Evolutionary conservation across 305 asterid genomes (phyloP).

Genomic region (Rubia peregrina): DNA sequence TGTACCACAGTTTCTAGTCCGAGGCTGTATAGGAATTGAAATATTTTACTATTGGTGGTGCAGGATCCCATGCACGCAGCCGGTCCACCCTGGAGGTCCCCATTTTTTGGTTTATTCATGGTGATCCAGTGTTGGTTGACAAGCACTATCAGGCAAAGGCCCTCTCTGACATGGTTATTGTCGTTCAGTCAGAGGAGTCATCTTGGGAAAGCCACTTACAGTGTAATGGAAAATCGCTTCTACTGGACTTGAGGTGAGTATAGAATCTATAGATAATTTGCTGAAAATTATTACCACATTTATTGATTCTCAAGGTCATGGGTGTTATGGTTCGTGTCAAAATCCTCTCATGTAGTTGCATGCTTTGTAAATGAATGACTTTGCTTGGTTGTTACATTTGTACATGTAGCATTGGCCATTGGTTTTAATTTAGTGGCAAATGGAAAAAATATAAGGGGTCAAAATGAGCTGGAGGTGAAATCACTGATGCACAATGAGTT

Average conservation of each 20-base stretch:
- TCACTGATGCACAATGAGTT: neutral
- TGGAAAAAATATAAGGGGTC: neutral
- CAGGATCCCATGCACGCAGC: conserved; percentile 91
- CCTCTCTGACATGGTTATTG: conserved; percentile 94
- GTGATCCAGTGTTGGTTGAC: conserved; percentile 86
- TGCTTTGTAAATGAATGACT: neutral
- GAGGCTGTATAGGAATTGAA: neutral
- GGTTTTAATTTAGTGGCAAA: neutral
- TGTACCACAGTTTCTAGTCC: neutral
- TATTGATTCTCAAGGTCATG: neutral
- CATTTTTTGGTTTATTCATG: conserved; percentile 88
- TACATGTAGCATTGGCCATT: neutral
- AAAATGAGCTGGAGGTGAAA: neutral
- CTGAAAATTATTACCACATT: neutral
- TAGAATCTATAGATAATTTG: neutral
- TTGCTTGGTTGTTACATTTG: neutral
- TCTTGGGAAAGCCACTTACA: conserved; percentile 99
- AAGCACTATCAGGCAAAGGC: conserved; percentile 95
- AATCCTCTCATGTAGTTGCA: neutral
- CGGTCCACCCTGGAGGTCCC: conserved; percentile 94
- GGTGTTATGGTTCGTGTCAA: neutral
- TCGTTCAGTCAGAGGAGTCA: conserved; percentile 92
- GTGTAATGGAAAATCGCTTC: conserved; percentile 79
- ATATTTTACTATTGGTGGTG: conserved; percentile 19
- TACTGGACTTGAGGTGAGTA: conserved; percentile 82